Evolutionary conservation across 1,139 yeast species (phyloP), one percentile per base, ranked within the genome.

Genomic region (Sugiyamaella grinbergsii): DNA sequence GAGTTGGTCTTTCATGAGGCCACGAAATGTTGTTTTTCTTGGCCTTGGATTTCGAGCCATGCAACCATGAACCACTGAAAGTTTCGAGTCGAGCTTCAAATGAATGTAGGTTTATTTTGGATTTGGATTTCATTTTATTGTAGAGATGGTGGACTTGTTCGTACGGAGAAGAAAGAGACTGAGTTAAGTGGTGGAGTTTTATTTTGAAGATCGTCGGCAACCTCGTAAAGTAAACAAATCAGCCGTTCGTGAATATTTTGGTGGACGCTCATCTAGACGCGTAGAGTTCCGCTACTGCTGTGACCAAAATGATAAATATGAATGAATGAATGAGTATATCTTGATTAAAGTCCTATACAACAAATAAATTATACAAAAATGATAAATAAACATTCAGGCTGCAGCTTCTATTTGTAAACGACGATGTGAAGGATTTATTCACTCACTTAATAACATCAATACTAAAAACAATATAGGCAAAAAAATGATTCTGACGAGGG

Each of bases 1-100:
- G 55, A 2, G 60, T 51, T 2, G 71, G 72, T 11, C 49, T 42
- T 11, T 49, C 56, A 44, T 63, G 70, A 5, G 71, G 71, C 71
- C 71, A 69, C 6, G 49, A 47, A 19, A 51, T 49, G 34, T 47
- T 47, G 45, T 54, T 54, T 53, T 58, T 59, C 42, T 58, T 57
- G 32, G 60, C 55, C 26, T 60, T 54, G 15, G 61, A 58, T 42
- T 55, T 61, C 8, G 62, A 44, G 2, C 60, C 60, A 11, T 55
- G 46, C 2, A 60, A 44, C 31, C 54, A 54, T n/a, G 61, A 56
- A 8, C 58, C 62, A 4, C 50, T 42, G 44, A 63, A 65, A 3
- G 66, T 62, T 36, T 58, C 64, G 42, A 62, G 48, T 2, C 69
- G 64, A 13, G 53, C 58, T 28, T 57, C 58, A 32, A 57, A 54